Evolutionary conservation across 1,284 basidiomycete genomes (phyloP).

Genomic region (Ganoderma multipileum): DNA sequence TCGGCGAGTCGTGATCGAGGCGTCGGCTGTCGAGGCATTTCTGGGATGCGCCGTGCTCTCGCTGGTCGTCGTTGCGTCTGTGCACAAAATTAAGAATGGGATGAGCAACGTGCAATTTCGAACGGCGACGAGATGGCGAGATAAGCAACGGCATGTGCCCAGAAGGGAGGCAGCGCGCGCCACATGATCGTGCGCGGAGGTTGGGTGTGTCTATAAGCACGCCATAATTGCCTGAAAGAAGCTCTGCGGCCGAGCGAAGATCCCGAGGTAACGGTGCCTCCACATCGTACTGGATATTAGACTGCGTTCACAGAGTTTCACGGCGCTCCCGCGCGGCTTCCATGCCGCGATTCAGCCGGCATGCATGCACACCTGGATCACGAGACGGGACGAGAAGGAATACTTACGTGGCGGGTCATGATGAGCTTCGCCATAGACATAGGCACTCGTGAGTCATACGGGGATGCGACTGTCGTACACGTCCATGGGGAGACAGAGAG

Average conservation of each 20-base stretch:
- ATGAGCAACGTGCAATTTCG: conserved; percentile 1
- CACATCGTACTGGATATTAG: neutral
- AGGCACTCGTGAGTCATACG: conserved; percentile 38
- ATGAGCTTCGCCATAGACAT: conserved; percentile 47
- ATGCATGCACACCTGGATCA: conserved; percentile 20
- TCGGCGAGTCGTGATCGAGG: conserved; percentile 39
- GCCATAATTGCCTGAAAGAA: conserved; percentile 12
- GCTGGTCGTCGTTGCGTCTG: conserved; percentile 39
- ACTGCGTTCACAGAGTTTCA: conserved; percentile 12
- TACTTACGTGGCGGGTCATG: conserved; percentile 45
- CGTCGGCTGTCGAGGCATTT: conserved; percentile 33
- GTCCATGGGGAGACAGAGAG: neutral
- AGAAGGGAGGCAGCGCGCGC: neutral
- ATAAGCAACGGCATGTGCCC: neutral
- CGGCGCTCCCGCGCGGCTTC: conserved; percentile 14
- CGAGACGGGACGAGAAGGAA: conserved; percentile 17
- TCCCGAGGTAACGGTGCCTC: neutral
- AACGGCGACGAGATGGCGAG: conserved; percentile 22
- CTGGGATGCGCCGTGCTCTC: conserved; percentile 37
- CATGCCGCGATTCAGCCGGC: conserved; percentile 23
- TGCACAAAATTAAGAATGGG: neutral
- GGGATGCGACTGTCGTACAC: conserved; percentile 29
- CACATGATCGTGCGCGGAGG: conserved; percentile 7
- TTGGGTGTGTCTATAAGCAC: conserved; percentile 7
- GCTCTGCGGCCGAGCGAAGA: conserved; percentile 6